phyloP scores from a whole-genome alignment of 306 rosid species.

The Rubus parviflorus region DNA sequence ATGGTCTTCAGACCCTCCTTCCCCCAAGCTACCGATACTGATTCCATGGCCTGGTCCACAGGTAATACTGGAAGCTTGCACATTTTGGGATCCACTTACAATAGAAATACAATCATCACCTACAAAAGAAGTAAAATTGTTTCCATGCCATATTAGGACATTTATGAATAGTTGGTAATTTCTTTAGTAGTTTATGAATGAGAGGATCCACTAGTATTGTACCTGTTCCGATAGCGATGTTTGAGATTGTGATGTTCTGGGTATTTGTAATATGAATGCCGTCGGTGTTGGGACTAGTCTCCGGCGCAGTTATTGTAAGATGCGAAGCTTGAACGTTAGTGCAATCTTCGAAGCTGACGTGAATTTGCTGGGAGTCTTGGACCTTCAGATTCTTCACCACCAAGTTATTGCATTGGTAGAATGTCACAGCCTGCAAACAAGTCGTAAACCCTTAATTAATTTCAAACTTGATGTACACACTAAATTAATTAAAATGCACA shows the following conservation, averaged over 20 bases:
- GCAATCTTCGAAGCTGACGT: conserved; percentile 46
- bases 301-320: conserved; percentile 53
- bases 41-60: conserved; percentile 97
- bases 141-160: background rate
- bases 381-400: conserved; percentile 41
- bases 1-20: conserved; percentile 38
- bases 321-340: conserved; percentile 38
- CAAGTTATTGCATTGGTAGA: conserved; percentile 44
- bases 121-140: conserved; percentile 15
- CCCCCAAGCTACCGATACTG: conserved; percentile 85
- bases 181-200: background rate
- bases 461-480: background rate
- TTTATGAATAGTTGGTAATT: background rate
- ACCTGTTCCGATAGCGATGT: conserved; percentile 59
- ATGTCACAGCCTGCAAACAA: conserved; percentile 58
- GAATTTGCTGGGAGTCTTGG: conserved; percentile 59
- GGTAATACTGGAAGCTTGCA: conserved; percentile 51
- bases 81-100: conserved; percentile 56
- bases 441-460: background rate
- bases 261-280: conserved; percentile 68
- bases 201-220: background rate
- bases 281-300: conserved; percentile 70
- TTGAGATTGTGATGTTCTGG: conserved; percentile 52
- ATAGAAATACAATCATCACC: conserved; percentile 93
- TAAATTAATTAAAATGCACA: background rate